Conservation (phyloP, 371 early-diverging fungal genomes). For the Lichtheimia hyalospora region DNA sequence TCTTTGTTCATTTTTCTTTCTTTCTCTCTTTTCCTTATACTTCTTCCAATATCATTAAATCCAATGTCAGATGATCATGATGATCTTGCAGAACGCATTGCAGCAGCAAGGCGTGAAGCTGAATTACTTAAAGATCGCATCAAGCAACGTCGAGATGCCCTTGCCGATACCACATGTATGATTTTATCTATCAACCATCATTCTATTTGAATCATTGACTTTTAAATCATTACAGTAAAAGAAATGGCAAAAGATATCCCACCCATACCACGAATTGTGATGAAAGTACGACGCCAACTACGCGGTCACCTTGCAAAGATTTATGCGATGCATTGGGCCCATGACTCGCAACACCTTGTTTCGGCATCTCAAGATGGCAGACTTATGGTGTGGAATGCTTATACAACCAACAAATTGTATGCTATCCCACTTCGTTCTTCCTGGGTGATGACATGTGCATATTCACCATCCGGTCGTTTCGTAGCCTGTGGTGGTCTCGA, state of each 20-base stretch:
- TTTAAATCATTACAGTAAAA: slow-evolving; percentile 15
- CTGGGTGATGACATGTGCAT: slow-evolving; percentile 99
- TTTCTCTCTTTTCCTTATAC: not conserved
- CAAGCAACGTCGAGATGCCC: slow-evolving; percentile 86
- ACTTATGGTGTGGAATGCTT: slow-evolving; percentile 97
- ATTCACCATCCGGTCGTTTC: slow-evolving; percentile 94
- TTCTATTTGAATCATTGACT: too few relatives aligned
- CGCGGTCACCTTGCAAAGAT: slow-evolving; percentile 97
- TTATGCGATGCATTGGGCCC: slow-evolving; percentile 98
- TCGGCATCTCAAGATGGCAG: slow-evolving; percentile 98
- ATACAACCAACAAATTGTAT: slow-evolving; percentile 95
- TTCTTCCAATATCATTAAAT: not conserved
- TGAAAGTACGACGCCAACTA: slow-evolving; percentile 93
- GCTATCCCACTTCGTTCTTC: slow-evolving; percentile 97
- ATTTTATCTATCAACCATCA: too few relatives aligned
- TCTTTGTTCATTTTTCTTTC: not conserved
- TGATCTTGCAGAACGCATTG: slow-evolving; percentile 87
- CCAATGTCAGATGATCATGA: slow-evolving; percentile 14
- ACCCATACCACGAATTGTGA: slow-evolving; percentile 84
- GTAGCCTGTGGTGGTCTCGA: slow-evolving; percentile 98
- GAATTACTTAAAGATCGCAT: slow-evolving; percentile 94
- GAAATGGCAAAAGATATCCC: slow-evolving; percentile 68
- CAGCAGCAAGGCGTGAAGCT: slow-evolving; percentile 90
- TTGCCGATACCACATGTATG: slow-evolving; percentile 90
- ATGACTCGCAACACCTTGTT: slow-evolving; percentile 92